Percentiles rank a stretch among this genome's conserved stretches.
Evolutionary conservation across 805 yeast genomes (phyloP).

Genomic region (Huiozyma naganishii): DNA sequence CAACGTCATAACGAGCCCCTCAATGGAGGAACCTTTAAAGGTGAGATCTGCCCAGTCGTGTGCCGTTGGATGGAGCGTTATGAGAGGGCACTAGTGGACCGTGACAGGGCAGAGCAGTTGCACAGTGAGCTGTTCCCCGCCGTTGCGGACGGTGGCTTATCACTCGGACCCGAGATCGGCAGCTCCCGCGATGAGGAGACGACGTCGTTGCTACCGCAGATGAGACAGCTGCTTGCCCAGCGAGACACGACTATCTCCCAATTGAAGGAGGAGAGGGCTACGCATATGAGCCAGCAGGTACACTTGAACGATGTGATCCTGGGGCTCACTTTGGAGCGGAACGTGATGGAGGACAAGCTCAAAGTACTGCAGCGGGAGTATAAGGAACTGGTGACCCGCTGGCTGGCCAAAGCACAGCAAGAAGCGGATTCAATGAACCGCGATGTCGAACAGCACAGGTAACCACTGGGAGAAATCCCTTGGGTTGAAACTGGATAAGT

Average conservation of each 20-base stretch:
- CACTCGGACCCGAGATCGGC: too few relatives aligned
- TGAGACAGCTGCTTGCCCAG: not conserved
- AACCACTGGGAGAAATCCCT: too few relatives aligned
- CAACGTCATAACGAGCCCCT: too few relatives aligned
- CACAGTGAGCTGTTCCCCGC: not conserved
- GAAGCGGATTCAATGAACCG: slow-evolving; percentile 50
- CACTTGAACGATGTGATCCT: slow-evolving; percentile 58
- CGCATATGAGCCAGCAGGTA: slow-evolving; percentile 47
- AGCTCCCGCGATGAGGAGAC: not conserved
- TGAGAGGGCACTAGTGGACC: too few relatives aligned
- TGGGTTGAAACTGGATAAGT: too few relatives aligned
- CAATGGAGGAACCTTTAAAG: too few relatives aligned
- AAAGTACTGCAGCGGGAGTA: slow-evolving; percentile 37
- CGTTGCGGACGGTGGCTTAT: not conserved
- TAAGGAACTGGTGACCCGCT: slow-evolving; percentile 40
- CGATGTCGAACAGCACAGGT: too few relatives aligned
- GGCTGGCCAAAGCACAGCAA: slow-evolving; percentile 46
- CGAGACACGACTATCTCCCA: slow-evolving; percentile 18
- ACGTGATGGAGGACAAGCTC: slow-evolving; percentile 27
- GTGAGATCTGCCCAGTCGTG: too few relatives aligned
- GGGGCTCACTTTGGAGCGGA: slow-evolving; percentile 46
- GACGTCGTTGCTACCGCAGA: not conserved
- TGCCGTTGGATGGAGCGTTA: too few relatives aligned
- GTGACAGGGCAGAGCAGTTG: too few relatives aligned
- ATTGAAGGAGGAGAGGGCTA: slow-evolving; percentile 23